phyloP scores from a whole-genome alignment of 1,284 basidiomycete genomes.

The Ganoderma multipileum region DNA sequence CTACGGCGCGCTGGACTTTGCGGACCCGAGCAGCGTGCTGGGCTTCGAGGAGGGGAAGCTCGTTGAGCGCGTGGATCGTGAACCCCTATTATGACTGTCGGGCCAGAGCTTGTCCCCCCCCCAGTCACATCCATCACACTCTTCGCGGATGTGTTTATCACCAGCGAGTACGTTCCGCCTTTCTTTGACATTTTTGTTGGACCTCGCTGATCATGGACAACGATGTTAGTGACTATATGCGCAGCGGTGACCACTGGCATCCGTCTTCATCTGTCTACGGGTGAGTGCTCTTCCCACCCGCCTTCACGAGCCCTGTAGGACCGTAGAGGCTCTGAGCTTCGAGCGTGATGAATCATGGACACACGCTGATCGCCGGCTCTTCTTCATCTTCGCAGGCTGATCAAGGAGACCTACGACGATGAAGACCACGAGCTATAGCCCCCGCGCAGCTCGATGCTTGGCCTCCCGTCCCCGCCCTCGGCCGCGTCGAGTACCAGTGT shows the following conservation, averaged over 20 bases:
- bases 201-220: slow-evolving; percentile 6
- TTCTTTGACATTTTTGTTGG: background rate
- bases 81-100: slow-evolving; percentile 96
- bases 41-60: slow-evolving; percentile 81
- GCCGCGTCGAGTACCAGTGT: background rate
- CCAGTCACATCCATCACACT: too few species aligned
- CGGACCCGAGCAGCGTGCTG: slow-evolving; percentile 84
- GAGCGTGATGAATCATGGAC: background rate
- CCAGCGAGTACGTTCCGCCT: slow-evolving; percentile 81
- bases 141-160: slow-evolving; percentile 94
- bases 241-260: slow-evolving; percentile 89
- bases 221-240: slow-evolving; percentile 1
- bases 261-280: slow-evolving; percentile 92
- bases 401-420: slow-evolving; percentile 93
- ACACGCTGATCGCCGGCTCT: slow-evolving; percentile 19
- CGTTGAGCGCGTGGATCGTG: slow-evolving; percentile 82
- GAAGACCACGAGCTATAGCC: slow-evolving; percentile 79
- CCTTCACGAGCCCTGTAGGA: background rate
- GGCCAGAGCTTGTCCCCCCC: slow-evolving; percentile 92
- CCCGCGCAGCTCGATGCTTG: background rate
- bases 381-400: slow-evolving; percentile 53
- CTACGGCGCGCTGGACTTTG: slow-evolving; percentile 39
- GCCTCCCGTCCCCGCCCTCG: background rate
- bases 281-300: slow-evolving; percentile 43
- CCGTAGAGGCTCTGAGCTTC: background rate